Conservation (phyloP, 2,329 filamentous ascomycete genomes). For the Escovopsis sp. region DNA sequence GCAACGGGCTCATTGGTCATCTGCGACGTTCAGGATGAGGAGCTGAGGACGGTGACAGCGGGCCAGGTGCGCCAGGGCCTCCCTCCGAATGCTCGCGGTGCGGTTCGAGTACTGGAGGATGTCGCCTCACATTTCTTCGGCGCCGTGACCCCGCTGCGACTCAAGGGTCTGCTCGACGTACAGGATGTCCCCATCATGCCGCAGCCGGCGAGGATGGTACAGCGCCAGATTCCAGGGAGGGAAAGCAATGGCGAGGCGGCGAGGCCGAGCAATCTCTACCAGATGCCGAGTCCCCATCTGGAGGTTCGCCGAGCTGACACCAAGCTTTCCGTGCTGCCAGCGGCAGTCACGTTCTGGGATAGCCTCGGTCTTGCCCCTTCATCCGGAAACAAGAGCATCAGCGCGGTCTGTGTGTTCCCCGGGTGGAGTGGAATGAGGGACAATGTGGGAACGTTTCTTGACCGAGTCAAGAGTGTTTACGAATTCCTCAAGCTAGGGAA, state of each 20-base stretch:
- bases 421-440: conserved; percentile 46
- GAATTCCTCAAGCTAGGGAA: conserved; percentile 59
- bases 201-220: conserved; percentile 36
- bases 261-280: conserved; percentile 40
- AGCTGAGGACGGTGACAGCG: conserved; percentile 11
- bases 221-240: conserved; percentile 28
- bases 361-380: conserved; percentile 59
- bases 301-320: conserved; percentile 56
- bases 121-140: conserved; percentile 31
- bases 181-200: conserved; percentile 40
- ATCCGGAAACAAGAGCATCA: conserved; percentile 56
- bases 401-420: conserved; percentile 57
- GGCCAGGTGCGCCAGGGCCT: conserved; percentile 27
- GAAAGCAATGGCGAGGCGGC: conserved; percentile 29
- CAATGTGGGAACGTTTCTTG: conserved; percentile 48
- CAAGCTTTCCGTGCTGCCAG: conserved; percentile 57
- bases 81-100: conserved; percentile 28
- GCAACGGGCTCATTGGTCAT: conserved; percentile 34
- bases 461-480: conserved; percentile 54
- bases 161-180: conserved; percentile 39
- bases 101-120: conserved; percentile 32
- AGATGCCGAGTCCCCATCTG: conserved; percentile 53
- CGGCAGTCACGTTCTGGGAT: conserved; percentile 70
- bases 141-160: conserved; percentile 20
- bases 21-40: conserved; percentile 10